These are phyloP conservation scores for Lepidium didymum DNA, from an alignment of 345 rosid species.

Conservation along the genomic window DNA sequence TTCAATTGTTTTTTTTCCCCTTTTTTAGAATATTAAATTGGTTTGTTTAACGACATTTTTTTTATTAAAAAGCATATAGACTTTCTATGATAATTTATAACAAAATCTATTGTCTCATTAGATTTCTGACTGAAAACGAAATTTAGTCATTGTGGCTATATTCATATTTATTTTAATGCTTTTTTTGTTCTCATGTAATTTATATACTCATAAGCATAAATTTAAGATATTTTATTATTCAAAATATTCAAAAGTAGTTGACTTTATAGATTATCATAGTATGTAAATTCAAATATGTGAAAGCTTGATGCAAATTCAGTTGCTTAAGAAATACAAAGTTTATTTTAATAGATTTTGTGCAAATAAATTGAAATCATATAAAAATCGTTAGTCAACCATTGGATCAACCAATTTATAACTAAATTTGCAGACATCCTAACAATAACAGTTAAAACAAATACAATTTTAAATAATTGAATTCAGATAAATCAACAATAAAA, in stretches of 20 bases:
- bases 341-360: no score
- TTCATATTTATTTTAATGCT: conserved; percentile 1
- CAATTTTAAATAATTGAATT: no score
- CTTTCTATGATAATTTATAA: conserved; percentile 12
- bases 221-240: background rate
- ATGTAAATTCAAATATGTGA: no score
- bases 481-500: no score
- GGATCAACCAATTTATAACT: no score
- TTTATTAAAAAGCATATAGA: conserved; percentile 2
- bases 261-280: background rate
- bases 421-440: no score
- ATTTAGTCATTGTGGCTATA: background rate
- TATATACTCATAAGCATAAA: background rate
- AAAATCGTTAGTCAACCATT: no score
- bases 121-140: conserved; percentile 12
- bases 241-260: background rate
- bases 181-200: background rate
- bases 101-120: conserved; percentile 1
- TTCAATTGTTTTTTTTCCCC: background rate
- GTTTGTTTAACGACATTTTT: background rate
- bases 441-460: no score
- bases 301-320: no score
- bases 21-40: background rate
- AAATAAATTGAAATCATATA: no score
- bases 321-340: no score